Percentiles rank a stretch among this genome's conserved stretches.
Conservation (phyloP, 805 yeast species). For the Soucietia sequanensis region DNA sequence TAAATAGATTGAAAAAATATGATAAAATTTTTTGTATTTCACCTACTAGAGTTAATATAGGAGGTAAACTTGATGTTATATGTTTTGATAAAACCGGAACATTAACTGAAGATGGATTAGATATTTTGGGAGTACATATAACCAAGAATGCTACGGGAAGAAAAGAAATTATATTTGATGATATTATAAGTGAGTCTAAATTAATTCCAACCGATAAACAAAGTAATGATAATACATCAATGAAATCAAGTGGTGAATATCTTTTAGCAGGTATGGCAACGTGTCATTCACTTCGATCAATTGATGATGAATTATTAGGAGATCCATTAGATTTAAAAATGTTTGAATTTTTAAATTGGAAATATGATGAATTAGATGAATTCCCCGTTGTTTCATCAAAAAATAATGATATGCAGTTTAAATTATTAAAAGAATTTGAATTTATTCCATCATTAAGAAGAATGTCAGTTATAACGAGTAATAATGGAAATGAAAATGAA, state of each 20-base stretch:
- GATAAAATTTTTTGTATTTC: constrained; percentile 82
- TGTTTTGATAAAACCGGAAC: constrained; percentile 99
- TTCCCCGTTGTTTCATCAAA: constrained; percentile 13
- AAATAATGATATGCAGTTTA: constrained; percentile 20
- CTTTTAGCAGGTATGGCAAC: constrained; percentile 56
- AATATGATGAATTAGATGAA: constrained; percentile 55
- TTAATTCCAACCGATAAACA: not conserved
- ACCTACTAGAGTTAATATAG: constrained; percentile 93
- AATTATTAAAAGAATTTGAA: constrained; percentile 60
- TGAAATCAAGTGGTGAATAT: constrained; percentile 19
- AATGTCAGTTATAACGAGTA: constrained; percentile 74
- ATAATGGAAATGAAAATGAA: constrained; percentile 5
- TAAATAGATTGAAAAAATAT: constrained; percentile 62
- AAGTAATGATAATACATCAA: constrained; percentile 22
- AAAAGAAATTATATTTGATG: constrained; percentile 36
- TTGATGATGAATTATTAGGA: constrained; percentile 81
- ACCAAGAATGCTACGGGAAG: constrained; percentile 40
- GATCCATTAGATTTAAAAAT: constrained; percentile 93
- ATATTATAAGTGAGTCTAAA: constrained; percentile 6
- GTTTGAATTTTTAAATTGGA: constrained; percentile 88
- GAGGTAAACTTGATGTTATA: constrained; percentile 86
- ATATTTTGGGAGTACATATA: constrained; percentile 63
- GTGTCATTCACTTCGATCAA: constrained; percentile 82
- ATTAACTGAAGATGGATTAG: constrained; percentile 93
- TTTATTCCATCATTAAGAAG: constrained; percentile 82